These are phyloP conservation scores for Bathelium albidoporum DNA, from an alignment of 495 filamentous ascomycete species.

Conservation along the genomic window DNA sequence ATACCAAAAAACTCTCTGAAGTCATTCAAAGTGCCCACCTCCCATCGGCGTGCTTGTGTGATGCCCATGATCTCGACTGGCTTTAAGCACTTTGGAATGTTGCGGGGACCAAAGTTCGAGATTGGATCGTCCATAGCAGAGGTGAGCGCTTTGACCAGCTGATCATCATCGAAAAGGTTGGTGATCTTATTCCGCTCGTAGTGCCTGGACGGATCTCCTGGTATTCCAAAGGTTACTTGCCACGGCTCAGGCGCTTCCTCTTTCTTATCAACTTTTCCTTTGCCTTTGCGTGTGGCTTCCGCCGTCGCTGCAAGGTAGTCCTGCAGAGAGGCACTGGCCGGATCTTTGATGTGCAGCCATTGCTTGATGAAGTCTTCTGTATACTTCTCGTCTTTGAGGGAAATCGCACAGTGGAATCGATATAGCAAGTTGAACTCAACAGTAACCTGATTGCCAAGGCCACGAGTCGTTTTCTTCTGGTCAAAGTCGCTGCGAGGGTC, in stretches of 20 bases:
- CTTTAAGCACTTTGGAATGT: slow-evolving; percentile 48
- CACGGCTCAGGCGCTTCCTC: not conserved
- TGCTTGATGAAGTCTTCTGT: slow-evolving; percentile 39
- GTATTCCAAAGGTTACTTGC: slow-evolving; percentile 5
- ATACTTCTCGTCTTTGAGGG: slow-evolving; percentile 63
- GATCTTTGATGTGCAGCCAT: slow-evolving; percentile 1
- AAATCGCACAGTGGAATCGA: slow-evolving; percentile 72
- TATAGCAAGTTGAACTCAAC: slow-evolving; percentile 72
- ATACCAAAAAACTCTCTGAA: slow-evolving; percentile 53
- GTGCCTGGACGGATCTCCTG: not conserved
- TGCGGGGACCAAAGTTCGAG: slow-evolving; percentile 37
- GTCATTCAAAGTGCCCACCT: slow-evolving; percentile 51
- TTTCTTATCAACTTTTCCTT: not conserved
- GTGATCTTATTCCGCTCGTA: slow-evolving; percentile 3
- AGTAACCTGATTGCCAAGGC: slow-evolving; percentile 64
- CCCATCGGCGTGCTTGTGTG: slow-evolving; percentile 50
- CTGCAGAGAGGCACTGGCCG: not conserved
- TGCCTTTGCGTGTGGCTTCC: not conserved
- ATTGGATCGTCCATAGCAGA: slow-evolving; percentile 26
- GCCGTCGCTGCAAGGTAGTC: slow-evolving; percentile 3
- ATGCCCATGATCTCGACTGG: slow-evolving; percentile 53
- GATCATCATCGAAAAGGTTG: slow-evolving; percentile 5
- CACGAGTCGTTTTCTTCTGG: slow-evolving; percentile 22
- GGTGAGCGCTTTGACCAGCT: not conserved
- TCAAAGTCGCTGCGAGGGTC: slow-evolving; percentile 45